Percentiles rank a stretch among this genome's conserved stretches.
Conservation (phyloP, 345 rosid species). For the Euphorbia peplus region DNA sequence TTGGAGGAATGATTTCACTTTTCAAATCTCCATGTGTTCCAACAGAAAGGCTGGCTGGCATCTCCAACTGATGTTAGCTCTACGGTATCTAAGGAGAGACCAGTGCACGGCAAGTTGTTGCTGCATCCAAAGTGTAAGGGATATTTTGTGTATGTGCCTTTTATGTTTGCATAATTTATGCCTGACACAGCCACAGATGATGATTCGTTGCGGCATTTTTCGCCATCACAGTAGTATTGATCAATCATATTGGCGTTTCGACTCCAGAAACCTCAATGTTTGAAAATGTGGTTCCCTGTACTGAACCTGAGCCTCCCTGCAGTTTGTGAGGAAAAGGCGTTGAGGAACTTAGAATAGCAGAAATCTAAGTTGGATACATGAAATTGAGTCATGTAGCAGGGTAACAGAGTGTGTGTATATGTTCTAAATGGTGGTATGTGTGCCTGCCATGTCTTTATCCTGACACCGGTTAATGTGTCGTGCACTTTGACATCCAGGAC, state of each 20-base stretch:
- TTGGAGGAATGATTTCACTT: constrained; percentile 58
- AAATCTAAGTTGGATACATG: not conserved
- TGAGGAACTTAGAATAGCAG: constrained; percentile 15
- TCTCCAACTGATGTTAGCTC: constrained; percentile 48
- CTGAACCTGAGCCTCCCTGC: constrained; percentile 91
- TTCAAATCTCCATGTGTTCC: constrained; percentile 75
- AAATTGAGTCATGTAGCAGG: not conserved
- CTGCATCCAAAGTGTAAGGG: constrained; percentile 82
- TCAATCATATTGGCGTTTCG: constrained; percentile 74
- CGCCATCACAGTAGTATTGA: constrained; percentile 71
- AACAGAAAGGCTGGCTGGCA: constrained; percentile 58
- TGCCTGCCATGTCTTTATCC: constrained; percentile 98
- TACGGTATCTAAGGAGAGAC: constrained; percentile 52
- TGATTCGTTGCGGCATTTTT: constrained; percentile 56
- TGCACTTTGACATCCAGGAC: constrained; percentile 62
- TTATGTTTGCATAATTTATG: constrained; percentile 61
- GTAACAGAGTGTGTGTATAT: not conserved
- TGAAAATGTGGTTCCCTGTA: constrained; percentile 75
- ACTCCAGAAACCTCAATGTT: constrained; percentile 77
- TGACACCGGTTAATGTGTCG: constrained; percentile 60
- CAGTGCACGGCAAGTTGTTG: constrained; percentile 71
- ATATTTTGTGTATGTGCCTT: constrained; percentile 68
- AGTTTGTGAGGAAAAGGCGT: constrained; percentile 3
- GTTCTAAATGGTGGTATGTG: not conserved
- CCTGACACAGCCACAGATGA: constrained; percentile 75